A percentile compares a stretch with the other conserved stretches of the same genome.
phyloP scores from a whole-genome alignment of 768 basidiomycete species.

The Suillus decipiens region DNA sequence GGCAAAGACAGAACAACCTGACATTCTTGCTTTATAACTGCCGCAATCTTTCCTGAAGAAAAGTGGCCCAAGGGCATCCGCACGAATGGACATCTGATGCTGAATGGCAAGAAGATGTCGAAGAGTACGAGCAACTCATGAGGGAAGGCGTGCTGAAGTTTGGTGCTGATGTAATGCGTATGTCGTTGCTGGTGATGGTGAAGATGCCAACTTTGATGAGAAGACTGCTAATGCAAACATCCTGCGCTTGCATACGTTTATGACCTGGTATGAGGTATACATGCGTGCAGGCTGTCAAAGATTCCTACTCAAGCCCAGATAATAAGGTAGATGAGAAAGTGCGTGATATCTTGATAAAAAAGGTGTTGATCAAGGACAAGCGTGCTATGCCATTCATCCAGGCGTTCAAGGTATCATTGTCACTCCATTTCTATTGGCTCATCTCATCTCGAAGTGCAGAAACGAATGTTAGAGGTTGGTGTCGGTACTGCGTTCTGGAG shows the following conservation, averaged over 20 bases:
- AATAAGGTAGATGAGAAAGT: conserved; percentile 85
- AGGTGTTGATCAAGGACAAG: conserved; percentile 93
- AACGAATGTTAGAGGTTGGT: conserved; percentile 79
- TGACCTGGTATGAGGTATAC: conserved; percentile 88
- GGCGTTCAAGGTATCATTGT: conserved; percentile 94
- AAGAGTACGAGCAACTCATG: conserved; percentile 96
- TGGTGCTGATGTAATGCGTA: conserved; percentile 91
- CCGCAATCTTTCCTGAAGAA: conserved; percentile 85
- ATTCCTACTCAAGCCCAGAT: conserved; percentile 56
- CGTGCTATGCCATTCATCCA: conserved; percentile 94
- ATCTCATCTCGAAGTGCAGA: conserved; percentile 44
- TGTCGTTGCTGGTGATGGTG: conserved; percentile 95
- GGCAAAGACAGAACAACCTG: conserved; percentile 97
- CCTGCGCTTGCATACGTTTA: conserved; percentile 84
- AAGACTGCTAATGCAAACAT: conserved; percentile 97
- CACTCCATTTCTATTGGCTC: conserved; percentile 11
- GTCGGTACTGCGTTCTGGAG: conserved; percentile 80
- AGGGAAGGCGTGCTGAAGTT: conserved; percentile 90
- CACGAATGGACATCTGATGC: conserved; percentile 92
- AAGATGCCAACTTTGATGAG: conserved; percentile 99
- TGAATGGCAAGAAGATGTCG: conserved; percentile 99
- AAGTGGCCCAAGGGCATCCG: conserved; percentile 93
- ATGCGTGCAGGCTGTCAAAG: conserved; percentile 75
- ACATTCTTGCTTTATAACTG: conserved; percentile 94
- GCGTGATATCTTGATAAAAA: conserved; percentile 61